Conservation (phyloP, 331 rosid genomes). For the Pyrus hybrid region DNA sequence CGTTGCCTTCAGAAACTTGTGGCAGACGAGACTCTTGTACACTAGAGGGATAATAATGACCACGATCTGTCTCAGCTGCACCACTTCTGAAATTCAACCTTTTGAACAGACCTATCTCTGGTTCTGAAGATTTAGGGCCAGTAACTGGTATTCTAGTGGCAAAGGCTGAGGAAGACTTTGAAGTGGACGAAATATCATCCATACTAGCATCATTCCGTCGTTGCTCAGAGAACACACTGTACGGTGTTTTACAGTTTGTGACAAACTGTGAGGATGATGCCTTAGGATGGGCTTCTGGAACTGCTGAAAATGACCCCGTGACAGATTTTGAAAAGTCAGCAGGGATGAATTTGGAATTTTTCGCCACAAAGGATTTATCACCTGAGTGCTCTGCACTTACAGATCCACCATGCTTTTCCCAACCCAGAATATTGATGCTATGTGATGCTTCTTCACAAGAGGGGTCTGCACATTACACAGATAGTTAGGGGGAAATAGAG, state of each 20-base stretch:
- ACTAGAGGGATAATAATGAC: conserved; percentile 19
- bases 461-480: conserved; percentile 29
- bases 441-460: conserved; percentile 25
- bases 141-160: conserved; percentile 23
- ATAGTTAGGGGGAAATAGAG: neutral
- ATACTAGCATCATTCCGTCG: conserved; percentile 22
- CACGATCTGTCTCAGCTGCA: conserved; percentile 23
- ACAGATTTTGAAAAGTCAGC: conserved; percentile 25
- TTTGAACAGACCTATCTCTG: conserved; percentile 15
- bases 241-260: conserved; percentile 13
- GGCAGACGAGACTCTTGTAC: conserved; percentile 23
- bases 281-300: conserved; percentile 30
- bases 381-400: conserved; percentile 16
- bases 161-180: conserved; percentile 13
- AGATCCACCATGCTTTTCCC: conserved; percentile 25
- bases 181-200: conserved; percentile 12
- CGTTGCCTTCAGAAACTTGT: conserved; percentile 19
- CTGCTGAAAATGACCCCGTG: conserved; percentile 23
- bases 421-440: conserved; percentile 17
- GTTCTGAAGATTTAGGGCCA: conserved; percentile 27
- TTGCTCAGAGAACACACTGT: conserved; percentile 26
- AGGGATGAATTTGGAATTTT: conserved; percentile 23
- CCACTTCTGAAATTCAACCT: conserved; percentile 24
- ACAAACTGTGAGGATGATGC: conserved; percentile 20
- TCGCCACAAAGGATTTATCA: conserved; percentile 32